phyloP scores from a whole-genome alignment of 2,329 filamentous ascomycete genomes.

The Coniochaeta sp. region DNA sequence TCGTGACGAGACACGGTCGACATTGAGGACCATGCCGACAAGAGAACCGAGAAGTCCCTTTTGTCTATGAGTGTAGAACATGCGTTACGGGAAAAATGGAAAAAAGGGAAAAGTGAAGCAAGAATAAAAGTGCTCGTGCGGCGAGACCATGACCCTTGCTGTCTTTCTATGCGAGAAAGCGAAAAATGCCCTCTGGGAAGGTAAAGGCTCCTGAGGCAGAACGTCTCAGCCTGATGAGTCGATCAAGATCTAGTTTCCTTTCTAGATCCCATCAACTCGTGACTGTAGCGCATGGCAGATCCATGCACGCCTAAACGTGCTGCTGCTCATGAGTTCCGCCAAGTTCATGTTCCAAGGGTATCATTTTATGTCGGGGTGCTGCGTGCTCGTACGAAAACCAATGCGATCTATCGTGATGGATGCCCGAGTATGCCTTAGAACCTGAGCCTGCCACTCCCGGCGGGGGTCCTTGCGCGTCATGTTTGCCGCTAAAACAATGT shows the following conservation, averaged over 20 bases:
- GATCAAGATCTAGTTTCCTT: slow-evolving; percentile 21
- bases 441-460: slow-evolving; percentile 25
- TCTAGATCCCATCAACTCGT: slow-evolving; percentile 21
- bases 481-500: slow-evolving; percentile 25
- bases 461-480: slow-evolving; percentile 24
- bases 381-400: slow-evolving; percentile 21
- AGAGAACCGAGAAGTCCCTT: slow-evolving; percentile 56
- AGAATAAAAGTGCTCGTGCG: slow-evolving; percentile 12
- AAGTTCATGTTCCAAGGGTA: slow-evolving; percentile 29
- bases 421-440: slow-evolving; percentile 25
- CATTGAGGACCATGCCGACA: slow-evolving; percentile 22
- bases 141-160: slow-evolving; percentile 26
- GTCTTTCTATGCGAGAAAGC: slow-evolving; percentile 28
- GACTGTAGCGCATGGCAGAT: slow-evolving; percentile 17
- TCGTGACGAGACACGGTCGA: slow-evolving; percentile 13
- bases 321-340: slow-evolving; percentile 16
- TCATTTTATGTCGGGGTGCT: slow-evolving; percentile 25
- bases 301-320: slow-evolving; percentile 13
- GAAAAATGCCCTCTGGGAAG: slow-evolving; percentile 25
- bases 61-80: slow-evolving; percentile 48
- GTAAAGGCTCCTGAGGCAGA: slow-evolving; percentile 20
- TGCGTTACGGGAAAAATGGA: slow-evolving; percentile 15
- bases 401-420: slow-evolving; percentile 26
- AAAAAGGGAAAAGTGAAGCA: slow-evolving; percentile 12
- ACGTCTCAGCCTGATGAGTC: slow-evolving; percentile 30